Base-by-base conservation (phyloP, 495 filamentous ascomycete species). In the Penicillium riverlandense region DNA sequence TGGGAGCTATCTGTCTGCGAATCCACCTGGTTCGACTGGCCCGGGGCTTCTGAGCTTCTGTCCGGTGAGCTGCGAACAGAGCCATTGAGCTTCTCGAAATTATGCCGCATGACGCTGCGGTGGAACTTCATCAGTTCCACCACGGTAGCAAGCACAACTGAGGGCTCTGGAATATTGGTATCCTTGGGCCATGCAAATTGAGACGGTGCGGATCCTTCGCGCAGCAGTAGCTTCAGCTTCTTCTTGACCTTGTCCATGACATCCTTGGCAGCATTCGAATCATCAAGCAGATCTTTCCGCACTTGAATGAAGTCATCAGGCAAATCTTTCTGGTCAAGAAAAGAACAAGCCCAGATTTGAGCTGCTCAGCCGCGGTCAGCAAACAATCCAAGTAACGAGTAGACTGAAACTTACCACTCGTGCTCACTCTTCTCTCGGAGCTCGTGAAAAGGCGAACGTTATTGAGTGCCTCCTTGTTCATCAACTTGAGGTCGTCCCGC, bases 241-340 rank as follows among this genome's bases (percentile, higher is more conserved):
- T 96, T 97, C 74, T 98, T 98, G 37, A 98, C 92, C 61, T 94
- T 96, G 65, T 98, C 92, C 90, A 96, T 98, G 53, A 94, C 90
- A 65, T 97, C 94, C 62, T 98, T 98, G 41, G 92, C 92, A n/a
- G 92, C 92, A 66, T 98, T 98, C 1, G 89, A 95, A 58, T 98
- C 92, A 61, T 98, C 92, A 7, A 98, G 73, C 2, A 98, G 74
- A 62, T 97, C 90, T 61, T 98, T 98, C 35, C 92, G 80, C 45
- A 97, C 78, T 39, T 82, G 83, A 50, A 96, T 90, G 43, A 82
- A 85, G 43, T 92, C 85, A 35, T 86, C 78, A 0, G 86, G 80
- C 11, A 95, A 65, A 35, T 95, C 85, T 62, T 94, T 90, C 61
- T 86, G 78, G 43, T 89, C 83, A 40, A 96, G 75, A 61, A 98